These are phyloP conservation scores for Metschnikowia noctiluminum DNA, from an alignment of 805 yeast species.

Conservation along the genomic window DNA sequence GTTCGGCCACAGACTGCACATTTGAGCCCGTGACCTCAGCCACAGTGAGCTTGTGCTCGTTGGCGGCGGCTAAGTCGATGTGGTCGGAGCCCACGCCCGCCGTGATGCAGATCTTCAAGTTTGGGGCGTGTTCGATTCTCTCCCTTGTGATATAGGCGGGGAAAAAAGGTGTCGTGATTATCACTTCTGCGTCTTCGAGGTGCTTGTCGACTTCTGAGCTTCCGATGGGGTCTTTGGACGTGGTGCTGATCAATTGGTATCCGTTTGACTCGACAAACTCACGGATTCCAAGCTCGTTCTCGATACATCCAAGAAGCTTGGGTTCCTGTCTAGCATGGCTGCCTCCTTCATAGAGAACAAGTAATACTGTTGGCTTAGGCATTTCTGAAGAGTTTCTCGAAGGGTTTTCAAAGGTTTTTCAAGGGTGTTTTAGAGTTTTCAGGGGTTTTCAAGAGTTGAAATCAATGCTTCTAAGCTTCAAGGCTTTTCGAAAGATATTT, in stretches of 20 bases:
- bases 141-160: conserved; percentile 72
- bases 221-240: conserved; percentile 63
- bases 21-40: conserved; percentile 82
- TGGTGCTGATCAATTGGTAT: conserved; percentile 61
- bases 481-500: no score
- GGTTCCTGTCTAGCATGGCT: conserved; percentile 58
- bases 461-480: no score
- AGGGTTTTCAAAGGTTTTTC: no score
- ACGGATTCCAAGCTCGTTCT: conserved; percentile 72
- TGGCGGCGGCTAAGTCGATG: conserved; percentile 67
- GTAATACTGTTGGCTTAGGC: conserved; percentile 39
- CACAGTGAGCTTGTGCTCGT: conserved; percentile 61
- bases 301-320: conserved; percentile 64
- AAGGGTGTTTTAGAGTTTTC: no score
- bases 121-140: conserved; percentile 66
- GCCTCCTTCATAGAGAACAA: conserved; percentile 59
- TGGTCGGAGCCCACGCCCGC: conserved; percentile 89
- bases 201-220: conserved; percentile 57
- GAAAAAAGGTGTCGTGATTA: conserved; percentile 80
- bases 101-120: conserved; percentile 65
- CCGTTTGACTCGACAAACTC: conserved; percentile 63
- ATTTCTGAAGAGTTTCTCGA: no score
- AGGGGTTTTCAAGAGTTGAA: no score
- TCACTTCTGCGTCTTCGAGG: conserved; percentile 68
- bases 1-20: conserved; percentile 79